Conservation (phyloP, 768 basidiomycete genomes). For the Sistotremastrum suecicum region DNA sequence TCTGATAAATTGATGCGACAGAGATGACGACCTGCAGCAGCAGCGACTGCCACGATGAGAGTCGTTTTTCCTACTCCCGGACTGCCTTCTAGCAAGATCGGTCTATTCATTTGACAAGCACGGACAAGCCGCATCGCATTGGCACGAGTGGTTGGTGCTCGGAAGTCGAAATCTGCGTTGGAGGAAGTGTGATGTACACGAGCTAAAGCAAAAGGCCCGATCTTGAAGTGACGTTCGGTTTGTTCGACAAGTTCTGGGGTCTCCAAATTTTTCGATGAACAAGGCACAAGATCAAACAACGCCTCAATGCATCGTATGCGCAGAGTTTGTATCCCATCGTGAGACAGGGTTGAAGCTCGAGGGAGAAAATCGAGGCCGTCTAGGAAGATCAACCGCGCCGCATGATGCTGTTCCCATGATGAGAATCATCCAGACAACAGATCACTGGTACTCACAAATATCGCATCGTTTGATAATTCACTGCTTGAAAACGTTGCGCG, state of each 20-base stretch:
- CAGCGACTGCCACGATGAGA: slow-evolving; percentile 76
- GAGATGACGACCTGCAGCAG: slow-evolving; percentile 59
- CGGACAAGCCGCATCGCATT: slow-evolving; percentile 84
- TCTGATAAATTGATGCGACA: slow-evolving; percentile 96
- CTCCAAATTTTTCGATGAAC: slow-evolving; percentile 7
- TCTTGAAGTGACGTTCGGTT: slow-evolving; percentile 24
- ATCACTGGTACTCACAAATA: slow-evolving; percentile 47
- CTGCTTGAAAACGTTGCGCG: slow-evolving; percentile 20
- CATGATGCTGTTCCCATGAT: slow-evolving; percentile 53
- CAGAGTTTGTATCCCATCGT: slow-evolving; percentile 41
- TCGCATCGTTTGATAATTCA: slow-evolving; percentile 26
- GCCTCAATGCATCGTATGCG: slow-evolving; percentile 41
- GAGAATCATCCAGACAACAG: background rate
- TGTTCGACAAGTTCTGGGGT: background rate
- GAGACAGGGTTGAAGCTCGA: slow-evolving; percentile 52
- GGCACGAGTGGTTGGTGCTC: slow-evolving; percentile 76
- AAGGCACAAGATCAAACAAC: slow-evolving; percentile 43
- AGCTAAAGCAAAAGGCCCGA: slow-evolving; percentile 64
- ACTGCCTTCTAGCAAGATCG: slow-evolving; percentile 91
- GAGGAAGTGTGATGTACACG: slow-evolving; percentile 33
- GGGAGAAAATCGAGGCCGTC: slow-evolving; percentile 79
- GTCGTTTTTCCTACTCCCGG: slow-evolving; percentile 98
- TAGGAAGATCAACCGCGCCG: slow-evolving; percentile 81
- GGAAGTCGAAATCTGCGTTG: slow-evolving; percentile 52
- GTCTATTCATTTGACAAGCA: slow-evolving; percentile 80